Evolutionary conservation across 345 rosid genomes (phyloP).

Genomic region (Microcos paniculata): DNA sequence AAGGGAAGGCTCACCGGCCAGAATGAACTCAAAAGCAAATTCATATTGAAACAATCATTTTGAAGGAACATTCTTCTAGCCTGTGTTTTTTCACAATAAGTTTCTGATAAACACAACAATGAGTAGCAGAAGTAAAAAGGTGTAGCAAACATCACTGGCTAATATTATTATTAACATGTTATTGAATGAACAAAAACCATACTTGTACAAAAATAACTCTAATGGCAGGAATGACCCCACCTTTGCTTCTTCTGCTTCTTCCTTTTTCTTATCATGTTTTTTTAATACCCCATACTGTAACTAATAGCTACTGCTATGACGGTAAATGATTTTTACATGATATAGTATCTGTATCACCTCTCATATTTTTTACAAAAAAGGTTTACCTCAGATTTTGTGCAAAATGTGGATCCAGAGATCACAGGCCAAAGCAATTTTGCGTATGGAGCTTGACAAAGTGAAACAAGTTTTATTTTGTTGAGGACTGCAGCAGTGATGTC

Average conservation of each 20-base stretch:
- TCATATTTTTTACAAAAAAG: background rate
- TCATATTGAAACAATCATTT: background rate
- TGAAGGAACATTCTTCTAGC: background rate
- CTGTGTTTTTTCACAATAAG: too few species aligned
- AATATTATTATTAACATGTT: background rate
- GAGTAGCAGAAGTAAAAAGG: background rate
- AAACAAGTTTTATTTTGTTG: conserved; percentile 2
- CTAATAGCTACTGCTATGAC: background rate
- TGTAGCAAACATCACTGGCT: background rate
- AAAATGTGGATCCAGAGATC: background rate
- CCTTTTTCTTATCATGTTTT: too few species aligned
- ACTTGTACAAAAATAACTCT: background rate
- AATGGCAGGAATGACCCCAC: background rate
- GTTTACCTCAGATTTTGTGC: background rate
- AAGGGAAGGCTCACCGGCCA: background rate
- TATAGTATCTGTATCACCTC: background rate
- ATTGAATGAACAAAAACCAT: background rate
- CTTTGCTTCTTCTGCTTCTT: too few species aligned
- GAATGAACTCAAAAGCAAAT: background rate
- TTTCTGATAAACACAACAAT: background rate
- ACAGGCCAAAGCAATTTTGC: background rate
- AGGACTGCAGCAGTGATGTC: conserved; percentile 17
- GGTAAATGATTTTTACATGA: background rate
- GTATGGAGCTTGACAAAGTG: background rate
- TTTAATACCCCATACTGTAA: too few species aligned